Conservation (phyloP, 176 grass and related monocot genomes). For the Pharus latifolius region DNA sequence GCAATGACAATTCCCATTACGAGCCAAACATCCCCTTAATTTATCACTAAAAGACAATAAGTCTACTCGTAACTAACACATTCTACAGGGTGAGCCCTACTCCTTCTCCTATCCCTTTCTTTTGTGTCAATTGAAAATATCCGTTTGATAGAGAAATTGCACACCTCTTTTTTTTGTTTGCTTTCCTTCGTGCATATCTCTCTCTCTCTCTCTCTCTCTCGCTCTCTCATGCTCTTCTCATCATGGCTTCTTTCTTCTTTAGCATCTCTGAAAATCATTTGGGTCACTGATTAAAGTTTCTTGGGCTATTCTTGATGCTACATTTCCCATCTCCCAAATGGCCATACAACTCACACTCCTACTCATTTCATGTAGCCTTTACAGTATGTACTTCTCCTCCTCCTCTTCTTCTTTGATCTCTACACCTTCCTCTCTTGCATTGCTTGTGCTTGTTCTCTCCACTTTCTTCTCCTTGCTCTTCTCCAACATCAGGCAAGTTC, state of each 20-base stretch:
- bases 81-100: constrained; percentile 11
- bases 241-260: constrained; percentile 47
- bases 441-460: constrained; percentile 54
- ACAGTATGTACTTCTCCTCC: constrained; percentile 40
- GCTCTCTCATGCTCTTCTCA: constrained; percentile 32
- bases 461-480: constrained; percentile 52
- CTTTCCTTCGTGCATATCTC: constrained; percentile 28
- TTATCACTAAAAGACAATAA: too few relatives aligned
- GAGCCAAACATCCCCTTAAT: too few relatives aligned
- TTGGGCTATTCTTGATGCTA: constrained; percentile 30
- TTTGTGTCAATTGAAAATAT: constrained; percentile 34
- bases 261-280: constrained; percentile 28
- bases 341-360: constrained; percentile 57
- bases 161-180: constrained; percentile 11
- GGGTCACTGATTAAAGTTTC: constrained; percentile 28
- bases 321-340: constrained; percentile 46
- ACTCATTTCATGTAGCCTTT: constrained; percentile 75
- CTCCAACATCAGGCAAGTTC: constrained; percentile 32
- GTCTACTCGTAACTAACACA: too few relatives aligned
- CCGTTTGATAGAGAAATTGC: constrained; percentile 16
- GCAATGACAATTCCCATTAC: too few relatives aligned
- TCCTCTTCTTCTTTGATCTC: constrained; percentile 19
- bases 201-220: constrained; percentile 22
- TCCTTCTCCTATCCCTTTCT: background rate
- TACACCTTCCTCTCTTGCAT: constrained; percentile 39